These are phyloP conservation scores for Maudiozyma pseudohumilis DNA, from an alignment of 805 yeast genomes.

Conservation along the genomic window DNA sequence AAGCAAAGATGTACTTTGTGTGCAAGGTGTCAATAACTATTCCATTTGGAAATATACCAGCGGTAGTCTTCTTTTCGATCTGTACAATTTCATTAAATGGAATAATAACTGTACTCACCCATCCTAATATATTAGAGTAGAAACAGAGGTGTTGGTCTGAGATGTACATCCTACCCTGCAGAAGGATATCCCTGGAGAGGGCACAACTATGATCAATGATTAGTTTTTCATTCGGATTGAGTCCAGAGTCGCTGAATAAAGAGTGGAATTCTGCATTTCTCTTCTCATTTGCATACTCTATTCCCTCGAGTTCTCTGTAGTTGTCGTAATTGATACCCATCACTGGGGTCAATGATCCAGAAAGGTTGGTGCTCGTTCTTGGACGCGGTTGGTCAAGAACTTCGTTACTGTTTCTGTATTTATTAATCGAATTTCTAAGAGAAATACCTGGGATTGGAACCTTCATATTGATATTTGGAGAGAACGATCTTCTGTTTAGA, in stretches of 20 bases:
- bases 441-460: conserved; percentile 11
- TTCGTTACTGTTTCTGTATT: conserved; percentile 9
- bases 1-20: conserved; percentile 55
- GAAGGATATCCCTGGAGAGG: conserved; percentile 52
- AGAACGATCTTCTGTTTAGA: conserved; percentile 22
- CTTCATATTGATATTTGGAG: conserved; percentile 21
- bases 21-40: conserved; percentile 56
- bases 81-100: conserved; percentile 56
- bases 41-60: conserved; percentile 63
- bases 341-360: conserved; percentile 10
- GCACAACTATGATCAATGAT: conserved; percentile 63
- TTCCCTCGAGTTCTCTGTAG: conserved; percentile 14
- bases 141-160: conserved; percentile 51
- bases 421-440: conserved; percentile 13
- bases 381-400: conserved; percentile 4
- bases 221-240: conserved; percentile 41
- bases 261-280: conserved; percentile 53
- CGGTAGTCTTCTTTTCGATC: conserved; percentile 58
- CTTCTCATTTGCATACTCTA: conserved; percentile 37
- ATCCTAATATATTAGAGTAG: conserved; percentile 59
- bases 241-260: conserved; percentile 37
- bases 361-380: conserved; percentile 15
- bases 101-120: conserved; percentile 51
- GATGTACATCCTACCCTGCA: conserved; percentile 61
- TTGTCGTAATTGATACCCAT: conserved; percentile 12